Conservation (phyloP, 805 yeast genomes). For the Metschnikowia chrysomelidarum region DNA sequence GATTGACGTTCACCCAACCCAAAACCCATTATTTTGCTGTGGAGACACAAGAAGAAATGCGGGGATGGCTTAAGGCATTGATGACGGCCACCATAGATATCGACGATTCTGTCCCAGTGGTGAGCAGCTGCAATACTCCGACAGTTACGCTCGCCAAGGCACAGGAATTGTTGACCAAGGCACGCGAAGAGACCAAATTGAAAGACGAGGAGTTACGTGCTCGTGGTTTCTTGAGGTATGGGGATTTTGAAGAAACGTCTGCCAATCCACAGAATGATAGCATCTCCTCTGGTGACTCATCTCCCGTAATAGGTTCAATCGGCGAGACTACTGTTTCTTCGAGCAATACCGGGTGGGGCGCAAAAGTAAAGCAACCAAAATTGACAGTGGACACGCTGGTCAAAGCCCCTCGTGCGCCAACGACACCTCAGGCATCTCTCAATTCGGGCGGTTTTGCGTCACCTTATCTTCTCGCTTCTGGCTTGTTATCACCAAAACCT, state of each 20-base stretch:
- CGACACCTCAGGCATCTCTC: slow-evolving; percentile 34
- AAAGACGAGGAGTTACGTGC: slow-evolving; percentile 51
- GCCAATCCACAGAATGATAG: slow-evolving; percentile 15
- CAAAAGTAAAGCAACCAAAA: slow-evolving; percentile 21
- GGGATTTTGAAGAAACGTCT: slow-evolving; percentile 15
- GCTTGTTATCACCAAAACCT: slow-evolving; percentile 51
- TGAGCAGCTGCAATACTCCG: slow-evolving; percentile 93
- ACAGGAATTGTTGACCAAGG: slow-evolving; percentile 78
- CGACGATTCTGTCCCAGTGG: slow-evolving; percentile 88
- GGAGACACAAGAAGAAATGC: slow-evolving; percentile 86
- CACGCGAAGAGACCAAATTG: slow-evolving; percentile 67
- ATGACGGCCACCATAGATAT: slow-evolving; percentile 96
- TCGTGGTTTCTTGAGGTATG: slow-evolving; percentile 35
- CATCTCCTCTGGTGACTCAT: slow-evolving; percentile 22
- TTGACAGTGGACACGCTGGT: slow-evolving; percentile 33
- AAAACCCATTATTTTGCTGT: slow-evolving; percentile 96
- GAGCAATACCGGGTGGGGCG: slow-evolving; percentile 14
- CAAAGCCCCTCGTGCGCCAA: slow-evolving; percentile 30
- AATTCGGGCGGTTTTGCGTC: slow-evolving; percentile 54
- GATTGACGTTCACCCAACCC: slow-evolving; percentile 94
- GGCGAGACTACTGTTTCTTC: slow-evolving; percentile 35
- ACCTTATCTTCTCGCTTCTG: slow-evolving; percentile 66
- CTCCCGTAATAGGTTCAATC: slow-evolving; percentile 31
- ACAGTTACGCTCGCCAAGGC: slow-evolving; percentile 87
- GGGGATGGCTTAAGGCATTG: slow-evolving; percentile 91